A percentile compares a stretch with the other conserved stretches of the same genome.
These are phyloP conservation scores for Dictyostelium discoideum DNA, from an alignment of 78 protist genomes.

Conservation along the genomic window dicty_2.7 NC_007091.3:2053501-2054000, in stretches of 20 bases:
- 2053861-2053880: neutral
- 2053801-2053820: conserved; percentile 1
- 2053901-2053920: too few relatives aligned
- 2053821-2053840: neutral
- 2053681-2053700: neutral
- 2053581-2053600: too few relatives aligned
- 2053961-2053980: too few relatives aligned
- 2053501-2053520: too few relatives aligned
- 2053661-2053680: neutral
- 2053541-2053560: too few relatives aligned
- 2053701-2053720: neutral
- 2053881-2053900: too few relatives aligned
- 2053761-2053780: neutral
- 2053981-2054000: too few relatives aligned
- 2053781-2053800: neutral
- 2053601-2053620: too few relatives aligned
- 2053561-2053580: neutral
- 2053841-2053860: neutral
- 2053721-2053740: neutral
- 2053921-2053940: too few relatives aligned
- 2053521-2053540: too few relatives aligned
- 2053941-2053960: too few relatives aligned
- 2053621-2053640: too few relatives aligned
- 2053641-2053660: neutral
- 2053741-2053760: neutral